phyloP scores from a whole-genome alignment of 2,329 filamentous ascomycete species.

The Hypoxylon sp. region DNA sequence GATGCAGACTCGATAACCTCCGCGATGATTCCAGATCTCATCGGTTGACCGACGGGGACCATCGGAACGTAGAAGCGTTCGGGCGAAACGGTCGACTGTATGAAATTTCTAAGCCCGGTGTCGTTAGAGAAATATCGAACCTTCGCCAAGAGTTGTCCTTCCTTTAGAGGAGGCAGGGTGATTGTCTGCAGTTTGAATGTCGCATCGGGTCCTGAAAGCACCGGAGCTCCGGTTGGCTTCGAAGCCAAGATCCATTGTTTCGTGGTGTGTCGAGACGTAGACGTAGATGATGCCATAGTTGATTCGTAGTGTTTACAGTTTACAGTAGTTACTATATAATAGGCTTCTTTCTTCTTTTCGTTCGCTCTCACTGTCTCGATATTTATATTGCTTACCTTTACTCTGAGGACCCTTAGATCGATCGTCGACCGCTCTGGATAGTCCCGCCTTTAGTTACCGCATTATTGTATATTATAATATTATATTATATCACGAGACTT shows the following conservation, averaged over 20 bases:
- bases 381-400: constrained; percentile 15
- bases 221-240: constrained; percentile 48
- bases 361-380: constrained; percentile 6
- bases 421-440: constrained; percentile 3
- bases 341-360: neutral
- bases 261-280: constrained; percentile 41
- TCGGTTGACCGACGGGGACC: constrained; percentile 48
- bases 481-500: neutral
- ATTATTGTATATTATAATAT: no score
- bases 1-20: constrained; percentile 51
- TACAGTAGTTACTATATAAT: constrained; percentile 1
- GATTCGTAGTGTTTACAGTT: neutral
- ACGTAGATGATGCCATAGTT: constrained; percentile 29
- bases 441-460: neutral
- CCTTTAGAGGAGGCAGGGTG: constrained; percentile 46
- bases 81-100: constrained; percentile 47
- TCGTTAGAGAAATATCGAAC: constrained; percentile 53
- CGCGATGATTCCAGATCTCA: constrained; percentile 51
- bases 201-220: constrained; percentile 49
- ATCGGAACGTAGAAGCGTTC: constrained; percentile 51
- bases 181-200: constrained; percentile 51
- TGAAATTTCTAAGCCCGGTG: constrained; percentile 52
- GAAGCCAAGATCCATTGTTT: constrained; percentile 52
- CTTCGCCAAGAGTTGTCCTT: constrained; percentile 48
- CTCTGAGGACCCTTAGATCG: neutral